Conservation (phyloP, 352 stramenopile genomes). For the Globisporangium carolinianum region DNA sequence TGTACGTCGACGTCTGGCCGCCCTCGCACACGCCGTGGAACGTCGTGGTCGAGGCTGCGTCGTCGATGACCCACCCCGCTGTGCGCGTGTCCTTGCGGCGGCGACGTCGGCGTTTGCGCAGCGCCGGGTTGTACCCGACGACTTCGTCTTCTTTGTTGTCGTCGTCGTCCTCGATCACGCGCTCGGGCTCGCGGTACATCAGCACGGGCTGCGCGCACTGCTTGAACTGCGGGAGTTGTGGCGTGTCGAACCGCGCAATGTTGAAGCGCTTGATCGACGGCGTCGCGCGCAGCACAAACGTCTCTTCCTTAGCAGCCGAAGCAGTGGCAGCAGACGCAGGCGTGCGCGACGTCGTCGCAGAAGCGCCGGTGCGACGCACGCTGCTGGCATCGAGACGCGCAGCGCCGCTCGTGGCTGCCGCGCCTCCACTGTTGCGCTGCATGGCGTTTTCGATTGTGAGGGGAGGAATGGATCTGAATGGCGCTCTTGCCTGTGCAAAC, state of each 20-base stretch:
- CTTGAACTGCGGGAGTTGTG: conserved; percentile 50
- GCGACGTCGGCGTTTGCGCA: conserved; percentile 68
- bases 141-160: conserved; percentile 74
- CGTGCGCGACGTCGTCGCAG: too few relatives aligned
- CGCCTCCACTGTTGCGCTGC: too few relatives aligned
- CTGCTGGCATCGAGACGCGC: too few relatives aligned
- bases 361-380: too few relatives aligned
- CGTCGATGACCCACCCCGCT: conserved; percentile 80
- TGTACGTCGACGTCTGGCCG: conserved; percentile 80
- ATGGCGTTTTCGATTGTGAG: too few relatives aligned
- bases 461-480: too few relatives aligned
- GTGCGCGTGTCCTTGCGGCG: conserved; percentile 72
- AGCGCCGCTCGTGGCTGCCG: too few relatives aligned
- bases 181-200: conserved; percentile 84
- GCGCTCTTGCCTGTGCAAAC: too few relatives aligned
- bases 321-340: too few relatives aligned
- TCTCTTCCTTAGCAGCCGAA: conserved; percentile 35
- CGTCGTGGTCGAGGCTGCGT: conserved; percentile 77
- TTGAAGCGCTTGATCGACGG: conserved; percentile 87
- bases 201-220: conserved; percentile 70
- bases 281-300: conserved; percentile 70
- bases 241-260: conserved; percentile 77
- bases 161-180: conserved; percentile 66
- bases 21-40: conserved; percentile 79
- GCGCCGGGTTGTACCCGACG: conserved; percentile 61